Percentiles rank a stretch among this genome's conserved stretches.
Evolutionary conservation across 2,329 filamentous ascomycete genomes (phyloP).

Genomic region (Meredithiella fracta): DNA sequence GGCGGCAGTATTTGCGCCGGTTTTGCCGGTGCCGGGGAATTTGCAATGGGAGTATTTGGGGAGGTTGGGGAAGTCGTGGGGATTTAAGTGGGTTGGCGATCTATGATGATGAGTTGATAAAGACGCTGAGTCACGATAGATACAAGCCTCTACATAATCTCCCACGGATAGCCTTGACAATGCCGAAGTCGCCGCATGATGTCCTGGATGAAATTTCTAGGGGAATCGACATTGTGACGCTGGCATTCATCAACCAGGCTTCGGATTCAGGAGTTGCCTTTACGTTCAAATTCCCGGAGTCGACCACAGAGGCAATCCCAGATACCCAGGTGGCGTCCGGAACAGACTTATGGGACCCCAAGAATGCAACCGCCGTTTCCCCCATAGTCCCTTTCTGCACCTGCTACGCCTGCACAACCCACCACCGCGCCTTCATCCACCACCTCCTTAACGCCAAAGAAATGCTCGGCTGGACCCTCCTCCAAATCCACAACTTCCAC

Average conservation of each 20-base stretch:
- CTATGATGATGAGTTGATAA: constrained; percentile 55
- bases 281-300: constrained; percentile 54
- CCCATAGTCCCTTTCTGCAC: constrained; percentile 49
- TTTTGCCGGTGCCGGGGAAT: constrained; percentile 59
- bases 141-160: constrained; percentile 38
- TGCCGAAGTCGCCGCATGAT: constrained; percentile 55
- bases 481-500: constrained; percentile 83
- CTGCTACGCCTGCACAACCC: constrained; percentile 71
- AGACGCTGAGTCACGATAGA: constrained; percentile 33
- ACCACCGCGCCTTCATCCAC: constrained; percentile 75
- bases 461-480: constrained; percentile 87
- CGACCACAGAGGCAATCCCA: constrained; percentile 14
- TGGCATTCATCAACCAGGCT: constrained; percentile 56
- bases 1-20: constrained; percentile 41
- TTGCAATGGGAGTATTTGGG: constrained; percentile 69
- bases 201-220: constrained; percentile 58
- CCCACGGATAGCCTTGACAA: constrained; percentile 58
- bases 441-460: constrained; percentile 82
- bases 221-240: constrained; percentile 63
- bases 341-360: constrained; percentile 56
- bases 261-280: constrained; percentile 80
- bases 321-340: constrained; percentile 39
- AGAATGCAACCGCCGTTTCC: constrained; percentile 38
- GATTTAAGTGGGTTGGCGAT: constrained; percentile 55
- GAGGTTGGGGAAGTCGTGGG: constrained; percentile 45